phyloP scores from a whole-genome alignment of 2,329 filamentous ascomycete genomes.

The Alternaria arbusti region DNA sequence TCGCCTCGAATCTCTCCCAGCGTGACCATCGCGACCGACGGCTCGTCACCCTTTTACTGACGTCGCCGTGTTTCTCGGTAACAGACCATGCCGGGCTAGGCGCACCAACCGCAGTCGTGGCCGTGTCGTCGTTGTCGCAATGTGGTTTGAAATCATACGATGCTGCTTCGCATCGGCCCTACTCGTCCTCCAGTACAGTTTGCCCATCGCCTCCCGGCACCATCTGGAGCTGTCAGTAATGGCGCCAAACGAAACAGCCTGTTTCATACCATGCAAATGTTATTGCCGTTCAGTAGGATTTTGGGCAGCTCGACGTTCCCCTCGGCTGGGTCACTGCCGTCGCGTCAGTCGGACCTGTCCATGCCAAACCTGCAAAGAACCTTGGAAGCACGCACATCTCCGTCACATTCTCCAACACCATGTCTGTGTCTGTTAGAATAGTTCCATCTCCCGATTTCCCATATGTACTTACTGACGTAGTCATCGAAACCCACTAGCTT shows the following conservation, averaged over 20 bases:
- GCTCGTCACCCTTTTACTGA: background rate
- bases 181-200: conserved; percentile 34
- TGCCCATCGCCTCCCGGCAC: conserved; percentile 44
- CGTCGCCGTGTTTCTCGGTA: background rate
- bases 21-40: conserved; percentile 1
- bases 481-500: conserved; percentile 96
- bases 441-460: background rate
- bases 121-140: background rate
- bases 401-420: conserved; percentile 96
- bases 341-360: conserved; percentile 10
- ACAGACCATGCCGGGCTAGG: background rate
- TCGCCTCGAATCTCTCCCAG: conserved; percentile 5
- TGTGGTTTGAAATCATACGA: background rate
- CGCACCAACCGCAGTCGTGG: conserved; percentile 1
- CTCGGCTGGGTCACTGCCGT: conserved; percentile 78
- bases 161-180: background rate
- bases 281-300: conserved; percentile 96
- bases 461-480: conserved; percentile 88
- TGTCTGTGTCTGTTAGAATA: conserved; percentile 67
- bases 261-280: conserved; percentile 91
- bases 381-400: conserved; percentile 73
- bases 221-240: conserved; percentile 33
- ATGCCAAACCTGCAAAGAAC: background rate
- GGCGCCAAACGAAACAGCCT: background rate
- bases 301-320: conserved; percentile 88